phyloP scores from a whole-genome alignment of 177 flowering plant genomes.

The Vitis hybrid region DNA sequence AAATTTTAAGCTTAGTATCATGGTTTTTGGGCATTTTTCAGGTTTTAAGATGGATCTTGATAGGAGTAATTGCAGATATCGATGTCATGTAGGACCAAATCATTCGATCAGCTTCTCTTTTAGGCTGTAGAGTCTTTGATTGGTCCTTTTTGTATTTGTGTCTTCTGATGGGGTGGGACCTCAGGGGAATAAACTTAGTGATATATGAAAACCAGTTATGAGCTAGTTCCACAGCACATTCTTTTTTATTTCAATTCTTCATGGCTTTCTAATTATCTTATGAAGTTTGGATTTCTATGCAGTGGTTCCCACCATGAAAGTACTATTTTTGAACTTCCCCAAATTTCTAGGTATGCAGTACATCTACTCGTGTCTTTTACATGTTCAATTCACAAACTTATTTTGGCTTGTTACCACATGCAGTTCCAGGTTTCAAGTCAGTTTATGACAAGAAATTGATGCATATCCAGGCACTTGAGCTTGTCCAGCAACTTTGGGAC shows the following conservation, averaged over 20 bases:
- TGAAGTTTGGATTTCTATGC: not conserved
- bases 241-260: not conserved
- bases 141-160: too few species aligned
- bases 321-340: not conserved
- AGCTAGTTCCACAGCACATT: not conserved
- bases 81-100: too few species aligned
- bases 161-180: too few species aligned
- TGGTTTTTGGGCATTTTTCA: too few species aligned
- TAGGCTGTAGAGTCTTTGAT: too few species aligned
- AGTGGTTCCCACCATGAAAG: conserved; percentile 1
- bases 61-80: too few species aligned
- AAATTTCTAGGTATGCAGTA: not conserved
- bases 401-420: not conserved
- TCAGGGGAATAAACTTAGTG: not conserved
- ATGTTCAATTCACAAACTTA: not conserved
- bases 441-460: conserved; percentile 6
- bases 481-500: conserved; percentile 18
- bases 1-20: too few species aligned
- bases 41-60: too few species aligned
- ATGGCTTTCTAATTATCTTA: not conserved
- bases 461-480: conserved; percentile 12
- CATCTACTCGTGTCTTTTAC: not conserved
- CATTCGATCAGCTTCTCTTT: too few species aligned
- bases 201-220: not conserved
- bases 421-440: conserved; percentile 7